Conservation (phyloP, 108 stramenopile species). For the Cyclotella atomus region DNA sequence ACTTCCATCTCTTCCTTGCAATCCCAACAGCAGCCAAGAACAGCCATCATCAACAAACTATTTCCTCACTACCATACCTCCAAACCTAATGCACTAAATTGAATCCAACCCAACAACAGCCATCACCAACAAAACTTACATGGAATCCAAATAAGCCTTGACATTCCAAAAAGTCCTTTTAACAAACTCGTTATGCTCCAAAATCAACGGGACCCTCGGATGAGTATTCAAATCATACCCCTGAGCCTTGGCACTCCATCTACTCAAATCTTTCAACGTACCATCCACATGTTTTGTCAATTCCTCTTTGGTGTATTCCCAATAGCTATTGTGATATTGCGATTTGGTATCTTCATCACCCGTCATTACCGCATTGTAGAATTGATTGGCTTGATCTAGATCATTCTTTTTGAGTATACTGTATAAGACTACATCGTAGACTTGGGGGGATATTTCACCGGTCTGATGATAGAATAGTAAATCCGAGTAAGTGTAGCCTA, state of each 20-base stretch:
- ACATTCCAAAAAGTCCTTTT: constrained; percentile 60
- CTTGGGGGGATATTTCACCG: constrained; percentile 62
- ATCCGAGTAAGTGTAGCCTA: constrained; percentile 64
- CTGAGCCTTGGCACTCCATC: constrained; percentile 49
- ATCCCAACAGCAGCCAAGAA: too few relatives aligned
- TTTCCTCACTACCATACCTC: too few relatives aligned
- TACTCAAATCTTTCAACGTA: constrained; percentile 50
- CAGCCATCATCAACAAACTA: too few relatives aligned
- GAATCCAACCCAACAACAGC: too few relatives aligned
- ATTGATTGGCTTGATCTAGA: constrained; percentile 27
- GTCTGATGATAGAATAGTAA: constrained; percentile 70
- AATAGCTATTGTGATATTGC: constrained; percentile 61
- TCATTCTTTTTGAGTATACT: constrained; percentile 37
- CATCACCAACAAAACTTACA: constrained; percentile 31
- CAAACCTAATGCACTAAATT: too few relatives aligned
- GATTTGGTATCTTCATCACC: constrained; percentile 61
- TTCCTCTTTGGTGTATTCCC: constrained; percentile 53
- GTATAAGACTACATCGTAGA: constrained; percentile 66
- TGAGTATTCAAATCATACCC: constrained; percentile 50
- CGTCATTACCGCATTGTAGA: constrained; percentile 55
- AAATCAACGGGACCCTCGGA: constrained; percentile 64
- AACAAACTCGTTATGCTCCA: constrained; percentile 68
- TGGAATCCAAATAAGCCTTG: constrained; percentile 48
- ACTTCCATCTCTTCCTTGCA: too few relatives aligned
- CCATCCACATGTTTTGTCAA: constrained; percentile 62